Conservation (phyloP, 257 asterid species). For the Nicotiana sylvestris region DNA sequence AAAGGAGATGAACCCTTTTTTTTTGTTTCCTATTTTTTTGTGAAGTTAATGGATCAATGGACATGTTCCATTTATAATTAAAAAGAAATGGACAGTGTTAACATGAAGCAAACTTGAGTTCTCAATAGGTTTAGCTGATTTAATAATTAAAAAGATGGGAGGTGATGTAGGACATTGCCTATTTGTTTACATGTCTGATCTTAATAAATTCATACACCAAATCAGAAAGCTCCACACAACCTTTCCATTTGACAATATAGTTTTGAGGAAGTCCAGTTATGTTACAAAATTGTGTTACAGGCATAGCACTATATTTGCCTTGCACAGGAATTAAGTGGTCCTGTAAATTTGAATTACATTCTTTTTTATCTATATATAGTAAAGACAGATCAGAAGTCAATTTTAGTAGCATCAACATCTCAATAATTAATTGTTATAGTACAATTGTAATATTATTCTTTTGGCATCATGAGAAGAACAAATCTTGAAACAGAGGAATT, state of each 20-base stretch:
- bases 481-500: background rate
- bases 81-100: background rate
- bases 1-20: too few species aligned
- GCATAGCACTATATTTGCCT: background rate
- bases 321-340: background rate
- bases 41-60: background rate
- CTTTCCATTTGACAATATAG: background rate
- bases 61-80: background rate
- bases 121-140: background rate
- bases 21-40: too few species aligned
- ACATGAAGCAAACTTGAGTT: conserved; percentile 7
- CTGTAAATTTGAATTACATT: background rate
- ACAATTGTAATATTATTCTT: background rate
- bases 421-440: background rate
- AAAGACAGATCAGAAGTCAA: background rate
- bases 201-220: background rate
- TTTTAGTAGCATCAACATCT: background rate
- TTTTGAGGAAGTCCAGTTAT: conserved; percentile 2
- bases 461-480: background rate
- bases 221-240: background rate
- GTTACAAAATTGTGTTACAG: background rate
- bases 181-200: background rate
- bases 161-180: background rate
- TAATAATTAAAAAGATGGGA: background rate
- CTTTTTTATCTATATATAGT: background rate